Conservation (phyloP, 2,329 filamentous ascomycete species). For the Beauveria brongniartii region DNA sequence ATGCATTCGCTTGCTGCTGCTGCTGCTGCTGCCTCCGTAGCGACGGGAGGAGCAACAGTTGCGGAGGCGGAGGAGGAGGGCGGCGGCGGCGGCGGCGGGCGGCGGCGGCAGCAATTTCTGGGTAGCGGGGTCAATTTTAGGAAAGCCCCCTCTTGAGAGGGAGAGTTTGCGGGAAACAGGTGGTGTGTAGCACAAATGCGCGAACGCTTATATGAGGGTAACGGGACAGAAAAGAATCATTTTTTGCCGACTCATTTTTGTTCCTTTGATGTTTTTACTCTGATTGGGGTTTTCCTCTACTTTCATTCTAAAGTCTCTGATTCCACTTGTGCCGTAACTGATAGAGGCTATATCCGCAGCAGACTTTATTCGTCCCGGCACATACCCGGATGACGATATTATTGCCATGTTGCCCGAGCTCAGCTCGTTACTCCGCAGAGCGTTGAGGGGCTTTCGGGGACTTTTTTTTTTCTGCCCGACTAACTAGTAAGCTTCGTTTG, state of each 20-base stretch:
- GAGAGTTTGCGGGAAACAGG: too few species aligned
- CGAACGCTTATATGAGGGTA: too few species aligned
- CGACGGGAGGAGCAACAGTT: neutral
- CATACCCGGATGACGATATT: neutral
- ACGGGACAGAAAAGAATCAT: too few species aligned
- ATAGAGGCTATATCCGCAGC: neutral
- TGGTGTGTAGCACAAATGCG: too few species aligned
- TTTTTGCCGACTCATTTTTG: too few species aligned
- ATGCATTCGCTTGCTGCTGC: neutral
- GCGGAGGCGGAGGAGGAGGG: too few species aligned
- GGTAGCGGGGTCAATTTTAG: too few species aligned
- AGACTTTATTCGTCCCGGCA: neutral
- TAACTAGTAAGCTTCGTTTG: neutral
- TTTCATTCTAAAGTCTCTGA: too few species aligned
- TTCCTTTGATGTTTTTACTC: too few species aligned
- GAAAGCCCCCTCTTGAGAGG: too few species aligned
- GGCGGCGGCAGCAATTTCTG: too few species aligned
- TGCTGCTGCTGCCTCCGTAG: neutral
- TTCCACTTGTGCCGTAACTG: neutral
- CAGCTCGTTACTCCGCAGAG: neutral
- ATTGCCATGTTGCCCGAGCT: neutral
- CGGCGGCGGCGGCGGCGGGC: neutral
- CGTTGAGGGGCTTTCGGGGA: neutral
- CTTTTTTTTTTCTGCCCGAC: neutral
- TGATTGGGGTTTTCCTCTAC: too few species aligned